phyloP scores from a whole-genome alignment of 2,329 filamentous ascomycete species.

The Sarocladiaceae sp. region DNA sequence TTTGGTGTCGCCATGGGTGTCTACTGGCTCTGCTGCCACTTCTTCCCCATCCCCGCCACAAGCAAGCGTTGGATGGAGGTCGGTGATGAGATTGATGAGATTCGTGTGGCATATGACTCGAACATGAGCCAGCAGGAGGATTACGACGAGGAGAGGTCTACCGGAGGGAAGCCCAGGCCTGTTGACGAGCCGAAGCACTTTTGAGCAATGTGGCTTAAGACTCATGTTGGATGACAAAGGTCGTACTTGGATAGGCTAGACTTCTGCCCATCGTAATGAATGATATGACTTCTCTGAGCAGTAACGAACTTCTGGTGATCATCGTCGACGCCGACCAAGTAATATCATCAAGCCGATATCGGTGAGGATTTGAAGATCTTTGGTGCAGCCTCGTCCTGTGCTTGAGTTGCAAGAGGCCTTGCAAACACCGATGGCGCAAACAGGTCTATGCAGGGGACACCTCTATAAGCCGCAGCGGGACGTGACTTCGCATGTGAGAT shows the following conservation, averaged over 20 bases:
- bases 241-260: background rate
- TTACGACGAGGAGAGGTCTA: conserved; percentile 32
- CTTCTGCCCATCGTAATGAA: no score
- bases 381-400: no score
- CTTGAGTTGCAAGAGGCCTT: no score
- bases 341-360: no score
- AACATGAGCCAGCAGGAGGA: conserved; percentile 25
- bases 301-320: no score
- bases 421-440: no score
- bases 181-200: conserved; percentile 10
- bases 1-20: conserved; percentile 64
- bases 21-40: conserved; percentile 67
- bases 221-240: background rate
- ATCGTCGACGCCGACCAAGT: no score
- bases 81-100: conserved; percentile 56
- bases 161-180: background rate
- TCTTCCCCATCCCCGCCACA: conserved; percentile 70
- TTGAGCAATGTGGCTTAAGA: background rate
- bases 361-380: no score
- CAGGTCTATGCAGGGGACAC: no score
- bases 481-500: no score
- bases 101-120: conserved; percentile 42
- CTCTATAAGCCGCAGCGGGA: no score
- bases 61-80: conserved; percentile 77
- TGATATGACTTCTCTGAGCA: background rate